These are phyloP conservation scores for Otatea glauca DNA, from an alignment of 176 grass and related monocot genomes.

Conservation along the genomic window DNA sequence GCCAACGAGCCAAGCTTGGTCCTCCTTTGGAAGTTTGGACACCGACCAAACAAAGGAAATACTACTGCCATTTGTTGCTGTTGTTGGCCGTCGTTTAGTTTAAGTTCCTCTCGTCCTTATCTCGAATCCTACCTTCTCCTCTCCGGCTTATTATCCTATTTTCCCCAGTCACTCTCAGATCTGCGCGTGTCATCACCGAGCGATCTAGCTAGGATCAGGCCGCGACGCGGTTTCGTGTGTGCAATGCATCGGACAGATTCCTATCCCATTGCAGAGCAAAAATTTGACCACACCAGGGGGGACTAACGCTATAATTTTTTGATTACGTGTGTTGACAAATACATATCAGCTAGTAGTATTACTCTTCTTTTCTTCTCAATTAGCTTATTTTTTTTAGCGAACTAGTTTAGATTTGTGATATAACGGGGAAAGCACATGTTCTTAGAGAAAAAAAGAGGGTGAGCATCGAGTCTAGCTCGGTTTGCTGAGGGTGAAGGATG, in stretches of 20 bases:
- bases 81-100: not conserved
- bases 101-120: constrained; percentile 14
- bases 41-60: no score
- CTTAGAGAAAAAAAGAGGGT: no score
- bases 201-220: constrained; percentile 4
- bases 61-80: no score
- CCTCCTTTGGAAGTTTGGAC: no score
- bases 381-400: no score
- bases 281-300: not conserved
- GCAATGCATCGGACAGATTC: not conserved
- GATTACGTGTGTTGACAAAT: not conserved
- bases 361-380: no score
- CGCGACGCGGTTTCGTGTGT: constrained; percentile 36
- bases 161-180: not conserved
- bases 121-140: constrained; percentile 12
- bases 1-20: no score
- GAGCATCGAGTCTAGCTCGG: no score
- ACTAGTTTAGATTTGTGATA: no score
- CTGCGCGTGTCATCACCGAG: not conserved
- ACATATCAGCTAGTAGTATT: no score
- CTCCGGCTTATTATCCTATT: not conserved
- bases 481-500: no score
- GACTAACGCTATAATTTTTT: not conserved
- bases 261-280: not conserved
- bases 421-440: no score